Evolutionary conservation across 192 early-diverging fungal species (phyloP), one percentile per base, ranked within the genome.

Genomic region (Podila horticola): DNA sequence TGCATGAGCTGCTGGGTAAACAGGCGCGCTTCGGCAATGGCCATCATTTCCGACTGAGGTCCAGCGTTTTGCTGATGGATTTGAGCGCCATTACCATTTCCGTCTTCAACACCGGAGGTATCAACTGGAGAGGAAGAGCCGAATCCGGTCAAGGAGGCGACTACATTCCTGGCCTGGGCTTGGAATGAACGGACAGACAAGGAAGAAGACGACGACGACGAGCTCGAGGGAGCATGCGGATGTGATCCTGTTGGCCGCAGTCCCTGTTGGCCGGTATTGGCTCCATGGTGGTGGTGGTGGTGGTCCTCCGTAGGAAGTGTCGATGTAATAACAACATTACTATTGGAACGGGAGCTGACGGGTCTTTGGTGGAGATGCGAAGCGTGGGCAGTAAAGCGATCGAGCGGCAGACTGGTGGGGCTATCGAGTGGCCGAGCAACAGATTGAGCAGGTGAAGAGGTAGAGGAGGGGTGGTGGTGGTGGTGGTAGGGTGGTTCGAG

Each of bases 401-500:
- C 55, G 33, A 61, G 57, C 48, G 62, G 62, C 26, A 57, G 36
- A 64, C 36, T 69, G 38, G 71, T 58, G 7, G 77, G 77, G 49
- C 77, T 81, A 51, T 67, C 68, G 15, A 64, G 67, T n/a, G 77
- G 77, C 33, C 77, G 72, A 45, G 66, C 67, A 24, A 81, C 76
- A 34, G 62, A 28, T 38, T 55, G 64, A 51, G 69, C 28, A 63
- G 68, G 12, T 62, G 52, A 22, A 64, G 63, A 38, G 28, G 62
- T 38, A 12, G 60, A 1, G 33, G 22, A 60, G 58, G 58, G 58
- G 58, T 13, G 13, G 58, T 0, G 8, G n/a, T 36, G 58, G 10
- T 66, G 31, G 28, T 67, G 36, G 17, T 38, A 60, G 13, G 51
- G 48, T 45, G 1, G 13, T 24, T 10, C 15, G 52, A 22, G 58